Conservation (phyloP, 1,139 yeast species). For the Sugiyamaella grinbergsii region DNA sequence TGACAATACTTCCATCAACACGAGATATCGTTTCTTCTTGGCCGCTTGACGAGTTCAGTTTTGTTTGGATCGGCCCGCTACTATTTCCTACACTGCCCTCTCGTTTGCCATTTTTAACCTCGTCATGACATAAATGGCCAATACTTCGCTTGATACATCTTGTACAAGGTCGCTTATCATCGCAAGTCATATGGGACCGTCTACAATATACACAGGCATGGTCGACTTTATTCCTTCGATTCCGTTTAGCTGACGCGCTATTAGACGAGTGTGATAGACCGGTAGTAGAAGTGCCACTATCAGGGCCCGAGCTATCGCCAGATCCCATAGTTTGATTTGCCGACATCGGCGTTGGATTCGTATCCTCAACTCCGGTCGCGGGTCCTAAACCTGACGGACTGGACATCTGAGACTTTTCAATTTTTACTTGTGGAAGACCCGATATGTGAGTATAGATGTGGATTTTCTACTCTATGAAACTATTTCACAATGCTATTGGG, state of each 20-base stretch:
- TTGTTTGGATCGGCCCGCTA: conserved; percentile 1
- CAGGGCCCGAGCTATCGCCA: conserved; percentile 4
- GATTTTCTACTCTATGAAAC: too few species aligned
- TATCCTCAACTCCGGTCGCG: background rate
- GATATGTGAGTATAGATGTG: too few species aligned
- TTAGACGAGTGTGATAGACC: background rate
- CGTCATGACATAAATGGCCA: conserved; percentile 87
- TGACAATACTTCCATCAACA: background rate
- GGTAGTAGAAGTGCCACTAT: background rate
- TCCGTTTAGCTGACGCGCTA: conserved; percentile 5
- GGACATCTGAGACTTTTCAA: background rate
- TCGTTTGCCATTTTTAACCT: conserved; percentile 46
- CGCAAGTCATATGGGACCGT: conserved; percentile 94
- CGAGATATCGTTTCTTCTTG: background rate
- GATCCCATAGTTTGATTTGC: background rate
- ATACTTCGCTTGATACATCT: conserved; percentile 86
- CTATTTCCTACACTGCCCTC: conserved; percentile 17
- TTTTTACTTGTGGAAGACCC: too few species aligned
- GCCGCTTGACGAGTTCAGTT: conserved; percentile 3
- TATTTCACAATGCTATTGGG: too few species aligned
- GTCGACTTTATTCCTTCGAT: conserved; percentile 37
- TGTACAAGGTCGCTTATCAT: conserved; percentile 73
- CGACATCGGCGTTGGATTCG: background rate
- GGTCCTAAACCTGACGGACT: background rate
- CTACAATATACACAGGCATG: conserved; percentile 89